phyloP scores from a whole-genome alignment of 495 filamentous ascomycete genomes.

The Penicillium longicatenatum region DNA sequence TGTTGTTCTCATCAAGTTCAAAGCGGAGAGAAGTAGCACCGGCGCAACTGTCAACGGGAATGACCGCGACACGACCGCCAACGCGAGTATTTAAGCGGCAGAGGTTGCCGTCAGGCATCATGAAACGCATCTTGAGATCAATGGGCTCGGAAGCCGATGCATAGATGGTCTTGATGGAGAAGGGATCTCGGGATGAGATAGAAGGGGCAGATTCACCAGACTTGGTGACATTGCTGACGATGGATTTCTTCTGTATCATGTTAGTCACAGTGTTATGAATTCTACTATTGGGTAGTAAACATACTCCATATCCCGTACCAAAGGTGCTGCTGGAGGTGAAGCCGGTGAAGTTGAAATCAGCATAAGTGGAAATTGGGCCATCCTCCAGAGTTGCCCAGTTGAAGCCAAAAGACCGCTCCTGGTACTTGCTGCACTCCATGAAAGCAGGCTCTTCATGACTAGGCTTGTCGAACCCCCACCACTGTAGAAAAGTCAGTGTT shows the following conservation, averaged over 20 bases:
- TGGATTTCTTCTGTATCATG: conserved; percentile 26
- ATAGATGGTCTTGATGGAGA: conserved; percentile 74
- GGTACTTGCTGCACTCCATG: conserved; percentile 20
- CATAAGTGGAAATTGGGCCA: conserved; percentile 69
- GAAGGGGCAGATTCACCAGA: conserved; percentile 46
- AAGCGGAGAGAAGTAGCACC: conserved; percentile 80
- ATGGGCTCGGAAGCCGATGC: conserved; percentile 71
- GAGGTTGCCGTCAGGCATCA: conserved; percentile 73
- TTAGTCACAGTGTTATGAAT: conserved; percentile 6
- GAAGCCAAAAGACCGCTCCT: conserved; percentile 59
- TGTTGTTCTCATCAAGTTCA: conserved; percentile 63
- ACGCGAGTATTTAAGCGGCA: conserved; percentile 68
- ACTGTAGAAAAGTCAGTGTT: not conserved
- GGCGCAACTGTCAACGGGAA: conserved; percentile 69
- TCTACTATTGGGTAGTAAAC: conserved; percentile 9
- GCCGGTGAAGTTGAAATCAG: conserved; percentile 70
- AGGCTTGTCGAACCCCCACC: not conserved
- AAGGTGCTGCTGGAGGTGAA: conserved; percentile 64
- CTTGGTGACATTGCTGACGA: conserved; percentile 22
- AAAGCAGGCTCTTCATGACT: too few species aligned
- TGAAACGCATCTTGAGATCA: conserved; percentile 79
- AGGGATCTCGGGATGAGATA: conserved; percentile 59
- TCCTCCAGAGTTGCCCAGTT: conserved; percentile 64
- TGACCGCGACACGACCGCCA: too few species aligned
- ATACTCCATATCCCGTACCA: conserved; percentile 46